phyloP scores from a whole-genome alignment of 116 monocot genomes.

The Dioscorea cayenensis region DNA sequence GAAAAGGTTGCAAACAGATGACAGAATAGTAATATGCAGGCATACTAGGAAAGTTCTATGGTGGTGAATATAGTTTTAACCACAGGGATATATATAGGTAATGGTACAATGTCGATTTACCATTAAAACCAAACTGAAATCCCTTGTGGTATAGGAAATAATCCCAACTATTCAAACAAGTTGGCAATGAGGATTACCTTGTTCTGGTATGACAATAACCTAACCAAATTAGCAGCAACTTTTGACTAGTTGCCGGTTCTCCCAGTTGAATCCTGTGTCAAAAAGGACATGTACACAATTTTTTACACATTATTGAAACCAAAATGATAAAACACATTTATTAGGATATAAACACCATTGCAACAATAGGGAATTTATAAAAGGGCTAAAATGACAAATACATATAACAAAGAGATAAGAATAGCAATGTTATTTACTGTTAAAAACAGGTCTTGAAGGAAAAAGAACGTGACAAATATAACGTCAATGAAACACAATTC shows the following conservation, averaged over 20 bases:
- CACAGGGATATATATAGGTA: too few relatives aligned
- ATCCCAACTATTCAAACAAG: too few relatives aligned
- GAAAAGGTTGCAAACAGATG: too few relatives aligned
- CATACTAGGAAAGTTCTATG: too few relatives aligned
- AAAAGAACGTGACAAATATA: neutral
- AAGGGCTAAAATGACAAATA: neutral
- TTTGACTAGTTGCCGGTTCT: conserved; percentile 86
- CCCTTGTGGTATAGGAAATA: neutral
- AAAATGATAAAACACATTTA: neutral
- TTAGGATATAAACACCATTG: too few relatives aligned
- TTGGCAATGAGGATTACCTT: too few relatives aligned
- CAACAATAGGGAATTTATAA: too few relatives aligned
- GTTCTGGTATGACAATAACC: conserved; percentile 86
- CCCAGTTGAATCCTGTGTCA: conserved; percentile 82
- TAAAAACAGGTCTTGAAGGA: neutral
- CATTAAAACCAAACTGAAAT: neutral
- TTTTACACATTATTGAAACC: neutral
- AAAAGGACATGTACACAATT: neutral
- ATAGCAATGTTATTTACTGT: neutral
- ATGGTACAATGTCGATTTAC: too few relatives aligned
- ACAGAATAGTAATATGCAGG: too few relatives aligned
- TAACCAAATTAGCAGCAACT: conserved; percentile 83
- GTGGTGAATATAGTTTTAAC: too few relatives aligned
- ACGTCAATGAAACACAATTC: neutral
- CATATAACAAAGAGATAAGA: neutral